A percentile compares a stretch with the other conserved stretches of the same genome.
These are phyloP conservation scores for Chaetomiaceae sp. DNA, from an alignment of 2,329 filamentous ascomycete species.

Conservation along the genomic window DNA sequence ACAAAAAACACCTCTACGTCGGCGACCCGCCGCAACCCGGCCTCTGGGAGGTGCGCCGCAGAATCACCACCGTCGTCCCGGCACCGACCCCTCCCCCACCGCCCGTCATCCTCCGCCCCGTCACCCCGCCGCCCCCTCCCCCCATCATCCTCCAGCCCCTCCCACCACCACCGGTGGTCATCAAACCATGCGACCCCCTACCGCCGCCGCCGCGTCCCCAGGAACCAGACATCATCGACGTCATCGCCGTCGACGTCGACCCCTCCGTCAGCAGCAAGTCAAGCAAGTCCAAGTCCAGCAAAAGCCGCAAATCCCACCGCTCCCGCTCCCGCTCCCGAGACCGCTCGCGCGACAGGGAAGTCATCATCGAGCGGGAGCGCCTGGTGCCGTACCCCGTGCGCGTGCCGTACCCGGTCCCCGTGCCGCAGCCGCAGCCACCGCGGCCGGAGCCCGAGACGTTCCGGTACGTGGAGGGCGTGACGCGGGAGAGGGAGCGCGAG, in stretches of 20 bases:
- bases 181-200: conserved; percentile 16
- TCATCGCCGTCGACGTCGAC: conserved; percentile 42
- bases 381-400: conserved; percentile 31
- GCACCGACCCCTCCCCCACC: conserved; percentile 20
- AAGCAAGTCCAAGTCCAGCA: no score
- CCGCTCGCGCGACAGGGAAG: conserved; percentile 37
- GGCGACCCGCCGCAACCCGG: conserved; percentile 36
- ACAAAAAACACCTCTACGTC: conserved; percentile 41
- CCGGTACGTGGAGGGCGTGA: conserved; percentile 50
- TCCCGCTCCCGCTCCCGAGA: background rate
- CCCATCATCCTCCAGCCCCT: conserved; percentile 16
- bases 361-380: conserved; percentile 50
- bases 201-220: no score
- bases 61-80: conserved; percentile 38
- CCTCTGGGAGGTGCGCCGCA: conserved; percentile 34
- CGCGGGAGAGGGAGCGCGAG: conserved; percentile 28
- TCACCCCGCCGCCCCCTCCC: conserved; percentile 24
- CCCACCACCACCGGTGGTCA: conserved; percentile 11
- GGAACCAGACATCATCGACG: conserved; percentile 38
- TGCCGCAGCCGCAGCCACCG: conserved; percentile 31
- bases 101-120: conserved; percentile 24
- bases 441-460: conserved; percentile 44
- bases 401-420: conserved; percentile 30
- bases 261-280: conserved; percentile 28
- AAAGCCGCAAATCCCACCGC: conserved; percentile 18